Conservation (phyloP, 148 eudicot genomes). For the Hydrangea macrophylla region DNA sequence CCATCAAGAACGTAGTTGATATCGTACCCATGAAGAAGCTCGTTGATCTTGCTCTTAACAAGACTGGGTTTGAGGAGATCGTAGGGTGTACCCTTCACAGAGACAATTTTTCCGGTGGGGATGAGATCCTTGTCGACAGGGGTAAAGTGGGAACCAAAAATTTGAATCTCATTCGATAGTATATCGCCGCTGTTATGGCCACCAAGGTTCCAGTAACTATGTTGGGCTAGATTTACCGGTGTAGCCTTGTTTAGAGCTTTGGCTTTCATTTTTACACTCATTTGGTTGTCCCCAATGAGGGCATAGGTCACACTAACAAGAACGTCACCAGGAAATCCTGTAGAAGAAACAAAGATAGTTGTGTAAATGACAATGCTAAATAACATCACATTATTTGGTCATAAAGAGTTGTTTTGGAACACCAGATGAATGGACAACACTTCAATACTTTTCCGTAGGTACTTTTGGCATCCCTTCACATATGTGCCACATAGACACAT, state of each 20-base stretch:
- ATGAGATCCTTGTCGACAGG: slow-evolving; percentile 54
- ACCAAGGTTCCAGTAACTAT: slow-evolving; percentile 85
- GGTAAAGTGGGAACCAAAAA: slow-evolving; percentile 61
- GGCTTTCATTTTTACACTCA: slow-evolving; percentile 53
- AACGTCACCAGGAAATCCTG: slow-evolving; percentile 82
- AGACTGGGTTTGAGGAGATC: slow-evolving; percentile 51
- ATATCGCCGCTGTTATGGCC: slow-evolving; percentile 66
- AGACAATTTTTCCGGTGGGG: slow-evolving; percentile 65
- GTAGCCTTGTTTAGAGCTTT: slow-evolving; percentile 71
- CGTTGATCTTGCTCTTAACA: slow-evolving; percentile 47
- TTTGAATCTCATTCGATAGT: slow-evolving; percentile 50
- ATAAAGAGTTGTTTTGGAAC: no score
- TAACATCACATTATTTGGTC: no score
- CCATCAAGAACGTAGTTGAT: slow-evolving; percentile 66
- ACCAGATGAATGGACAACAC: no score
- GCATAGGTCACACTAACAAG: slow-evolving; percentile 44
- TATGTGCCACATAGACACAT: no score
- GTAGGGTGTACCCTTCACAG: slow-evolving; percentile 66
- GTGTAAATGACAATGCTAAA: no score
- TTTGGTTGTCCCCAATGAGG: slow-evolving; percentile 24
- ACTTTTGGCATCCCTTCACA: no score
- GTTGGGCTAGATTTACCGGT: slow-evolving; percentile 81
- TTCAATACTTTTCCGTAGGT: no score
- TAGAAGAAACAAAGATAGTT: neutral
- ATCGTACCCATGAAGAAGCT: slow-evolving; percentile 52